Evolutionary conservation across 2,329 filamentous ascomycete genomes (phyloP), one percentile per base, ranked within the genome.

Genomic region (Aspergillus pseudoviridinutans): DNA sequence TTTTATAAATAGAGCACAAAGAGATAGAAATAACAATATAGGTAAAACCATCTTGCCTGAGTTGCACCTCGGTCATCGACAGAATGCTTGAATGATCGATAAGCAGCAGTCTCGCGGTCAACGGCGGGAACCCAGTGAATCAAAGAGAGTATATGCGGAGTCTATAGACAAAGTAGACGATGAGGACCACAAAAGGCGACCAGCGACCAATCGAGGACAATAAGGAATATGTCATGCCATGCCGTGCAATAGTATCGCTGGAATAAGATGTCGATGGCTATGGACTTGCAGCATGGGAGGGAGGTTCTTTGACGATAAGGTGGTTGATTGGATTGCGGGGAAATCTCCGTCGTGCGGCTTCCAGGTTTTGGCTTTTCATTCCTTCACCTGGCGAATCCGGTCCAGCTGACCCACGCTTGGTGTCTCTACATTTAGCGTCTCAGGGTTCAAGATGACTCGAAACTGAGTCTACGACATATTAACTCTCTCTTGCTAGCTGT

Each of bases 1-100:
- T 27, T 60, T 54, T 49, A 66, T 52, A 24, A 62, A 60, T 60
- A 67, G 50, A 46, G 72, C 55, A 56, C 55, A 65, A 49, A 72
- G 55, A 20, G 59, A 54, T 56, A 67, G 57, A 60, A 64, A 60
- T 55, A 58, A 58, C 57, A 52, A 63, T 54, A 61, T 61, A 53
- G 55, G 61, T 27, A 50, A 46, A 52, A 56, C 25, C 53, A 54
- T 54, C 4, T 25, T 50, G 46, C 32, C 44, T 25, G 24, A 47
- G 44, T 14, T 17, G 44, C 22, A 7, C 44, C 22, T 47, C 44
- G 17, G 22, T 24, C 4, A 47, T 24, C 44, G 20, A 24, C 44
- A 47, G n/a, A 54, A 53, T 52, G 53, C 42, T 22, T 50, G 53
- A 55, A 57, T 3, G 44, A 14, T 25, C 24, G 22, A 14, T 7